Conservation (phyloP, 176 grass and related monocot species). For the Triticum urartu region DNA sequence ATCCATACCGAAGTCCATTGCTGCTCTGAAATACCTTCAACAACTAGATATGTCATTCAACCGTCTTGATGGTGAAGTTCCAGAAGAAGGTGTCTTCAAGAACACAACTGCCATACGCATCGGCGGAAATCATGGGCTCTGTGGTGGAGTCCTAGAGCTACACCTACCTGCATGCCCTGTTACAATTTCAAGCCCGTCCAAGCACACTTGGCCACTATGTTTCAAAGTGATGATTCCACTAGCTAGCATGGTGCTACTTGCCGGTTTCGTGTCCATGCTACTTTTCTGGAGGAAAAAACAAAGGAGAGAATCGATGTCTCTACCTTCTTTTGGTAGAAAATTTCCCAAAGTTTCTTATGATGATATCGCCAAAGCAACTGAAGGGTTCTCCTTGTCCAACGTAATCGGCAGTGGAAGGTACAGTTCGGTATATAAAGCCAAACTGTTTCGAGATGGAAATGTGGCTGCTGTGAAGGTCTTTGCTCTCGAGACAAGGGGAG, state of each 20-base stretch:
- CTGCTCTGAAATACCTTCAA: neutral
- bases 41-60: constrained; percentile 20
- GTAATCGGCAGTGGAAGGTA: neutral
- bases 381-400: neutral
- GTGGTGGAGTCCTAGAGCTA: neutral
- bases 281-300: neutral
- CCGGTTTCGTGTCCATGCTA: neutral
- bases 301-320: neutral
- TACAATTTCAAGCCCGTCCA: neutral
- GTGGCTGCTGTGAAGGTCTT: constrained; percentile 13
- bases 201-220: neutral
- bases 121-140: neutral
- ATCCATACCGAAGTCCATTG: neutral
- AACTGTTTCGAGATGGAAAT: neutral
- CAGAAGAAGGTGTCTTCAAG: neutral
- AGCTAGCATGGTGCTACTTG: neutral
- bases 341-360: neutral
- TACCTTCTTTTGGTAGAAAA: neutral
- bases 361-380: constrained; percentile 1
- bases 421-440: neutral
- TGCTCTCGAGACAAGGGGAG: too few species aligned
- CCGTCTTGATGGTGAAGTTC: neutral
- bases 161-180: neutral
- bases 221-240: neutral
- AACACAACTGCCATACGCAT: neutral